Evolutionary conservation across 768 basidiomycete genomes (phyloP), one percentile per base, ranked within the genome.

Genomic region (Heimioporus sp.): DNA sequence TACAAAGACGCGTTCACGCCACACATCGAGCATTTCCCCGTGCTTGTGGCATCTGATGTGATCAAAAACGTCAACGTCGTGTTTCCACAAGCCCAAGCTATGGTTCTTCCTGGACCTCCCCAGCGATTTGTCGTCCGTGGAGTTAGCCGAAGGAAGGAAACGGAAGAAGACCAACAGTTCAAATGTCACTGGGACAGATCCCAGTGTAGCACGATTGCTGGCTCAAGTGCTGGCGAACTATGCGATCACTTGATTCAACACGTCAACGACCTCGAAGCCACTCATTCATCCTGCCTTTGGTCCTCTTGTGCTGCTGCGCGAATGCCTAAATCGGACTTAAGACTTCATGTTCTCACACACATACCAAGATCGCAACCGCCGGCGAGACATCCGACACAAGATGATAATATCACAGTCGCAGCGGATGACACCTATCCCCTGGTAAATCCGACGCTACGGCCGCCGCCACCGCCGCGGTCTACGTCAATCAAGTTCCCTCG

Each of bases 11-110:
- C 82, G 1, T 97, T 98, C 61, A 71, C 79, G 2, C 81, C 83
- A 1, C 77, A 75, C 61, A 66, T 77, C 52, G 80, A 82, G 2
- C 76, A 75, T 49, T 74, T 81, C 51, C 80, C 81, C 11, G 65
- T 92, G 40, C 80, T 94, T 3, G 81, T 85, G 3, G 95, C 97
- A 0, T 87, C 91, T 1, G 96, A 99, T 40, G 90, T 97, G 44
- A 98, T 99, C 68, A 95, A 96, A 70, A 90, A 90, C 55, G 90
- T 95, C 54, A 91, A 82, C 44, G 72, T 81, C 10, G 87, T 94
- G 24, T 96, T 93, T 62, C 87, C 91, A 7, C 80, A 84, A 43
- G 92, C 93, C 0, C 82, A 85, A 58, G 92, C 95, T 1, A 92
- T 92, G 84, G 90, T 95, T 19, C 76, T 90, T 34, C 80, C 77